These are phyloP conservation scores for Ustilago hordei DNA, from an alignment of 1,284 basidiomycete species.

Conservation along the genomic window DNA sequence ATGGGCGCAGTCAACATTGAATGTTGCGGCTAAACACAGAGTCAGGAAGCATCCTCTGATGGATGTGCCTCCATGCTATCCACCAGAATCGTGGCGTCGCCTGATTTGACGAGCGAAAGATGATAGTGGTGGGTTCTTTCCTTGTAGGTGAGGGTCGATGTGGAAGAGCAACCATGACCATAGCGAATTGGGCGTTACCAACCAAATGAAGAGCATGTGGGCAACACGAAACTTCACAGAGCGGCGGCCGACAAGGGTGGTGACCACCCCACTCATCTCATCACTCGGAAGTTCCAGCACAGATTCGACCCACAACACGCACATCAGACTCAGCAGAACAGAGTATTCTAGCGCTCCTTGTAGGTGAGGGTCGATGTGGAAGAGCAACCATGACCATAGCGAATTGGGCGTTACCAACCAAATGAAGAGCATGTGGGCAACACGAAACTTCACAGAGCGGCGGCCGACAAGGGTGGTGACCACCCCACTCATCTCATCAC, in stretches of 20 bases:
- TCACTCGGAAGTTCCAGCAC: background rate
- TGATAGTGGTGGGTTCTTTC: background rate
- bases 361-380: background rate
- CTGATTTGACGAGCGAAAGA: background rate
- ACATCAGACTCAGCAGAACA: too few relatives aligned
- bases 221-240: background rate
- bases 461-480: background rate
- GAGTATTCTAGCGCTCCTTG: too few relatives aligned
- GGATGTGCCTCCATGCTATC: background rate
- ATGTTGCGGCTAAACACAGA: background rate
- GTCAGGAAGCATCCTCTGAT: background rate
- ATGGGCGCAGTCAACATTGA: background rate
- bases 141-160: background rate
- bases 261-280: background rate
- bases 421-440: background rate
- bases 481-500: background rate
- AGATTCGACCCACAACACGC: too few relatives aligned
- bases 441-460: background rate
- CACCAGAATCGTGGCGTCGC: background rate
- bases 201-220: background rate
- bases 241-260: background rate
- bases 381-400: background rate
- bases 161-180: background rate
- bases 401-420: too few relatives aligned
- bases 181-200: background rate